A percentile compares a stretch with the other conserved stretches of the same genome.
These are phyloP conservation scores for Chernovozyma aurita DNA, from an alignment of 1,139 yeast species.

Conservation along the genomic window DNA sequence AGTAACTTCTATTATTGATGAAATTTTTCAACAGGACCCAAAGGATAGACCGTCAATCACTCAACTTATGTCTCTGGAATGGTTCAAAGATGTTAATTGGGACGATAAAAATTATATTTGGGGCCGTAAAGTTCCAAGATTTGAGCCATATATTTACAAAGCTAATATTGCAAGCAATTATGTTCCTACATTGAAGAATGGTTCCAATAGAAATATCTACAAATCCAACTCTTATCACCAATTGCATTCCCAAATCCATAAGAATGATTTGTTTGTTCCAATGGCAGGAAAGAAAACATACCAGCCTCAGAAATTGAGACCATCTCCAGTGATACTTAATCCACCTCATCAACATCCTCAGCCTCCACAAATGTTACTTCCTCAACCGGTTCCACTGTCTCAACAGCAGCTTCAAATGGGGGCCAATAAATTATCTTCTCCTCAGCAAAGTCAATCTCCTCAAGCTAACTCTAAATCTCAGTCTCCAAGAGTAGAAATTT, in stretches of 20 bases:
- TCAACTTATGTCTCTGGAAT: constrained; percentile 31
- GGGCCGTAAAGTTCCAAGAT: constrained; percentile 44
- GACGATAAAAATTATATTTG: constrained; percentile 38
- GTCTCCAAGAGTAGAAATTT: not conserved
- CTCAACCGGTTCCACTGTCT: not conserved
- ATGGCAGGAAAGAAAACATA: constrained; percentile 2
- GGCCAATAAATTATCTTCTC: not conserved
- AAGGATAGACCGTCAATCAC: constrained; percentile 28
- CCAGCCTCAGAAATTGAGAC: not conserved
- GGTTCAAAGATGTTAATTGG: constrained; percentile 43
- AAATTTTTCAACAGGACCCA: constrained; percentile 52
- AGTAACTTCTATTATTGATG: constrained; percentile 66
- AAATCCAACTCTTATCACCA: constrained; percentile 40
- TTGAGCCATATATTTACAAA: constrained; percentile 50
- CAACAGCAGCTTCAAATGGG: not conserved
- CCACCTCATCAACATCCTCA: not conserved
- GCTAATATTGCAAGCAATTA: constrained; percentile 18
- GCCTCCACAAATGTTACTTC: not conserved
- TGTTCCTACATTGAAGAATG: constrained; percentile 35
- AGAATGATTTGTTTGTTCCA: constrained; percentile 25
- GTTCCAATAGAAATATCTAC: constrained; percentile 34
- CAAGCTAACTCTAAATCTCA: not conserved
- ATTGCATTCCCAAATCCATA: constrained; percentile 38
- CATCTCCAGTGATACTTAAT: not conserved
- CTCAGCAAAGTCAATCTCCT: not conserved